Evolutionary conservation across 2,329 filamentous ascomycete species (phyloP), one percentile per base, ranked within the genome.

Genomic region (Aspergillus floridensis): DNA sequence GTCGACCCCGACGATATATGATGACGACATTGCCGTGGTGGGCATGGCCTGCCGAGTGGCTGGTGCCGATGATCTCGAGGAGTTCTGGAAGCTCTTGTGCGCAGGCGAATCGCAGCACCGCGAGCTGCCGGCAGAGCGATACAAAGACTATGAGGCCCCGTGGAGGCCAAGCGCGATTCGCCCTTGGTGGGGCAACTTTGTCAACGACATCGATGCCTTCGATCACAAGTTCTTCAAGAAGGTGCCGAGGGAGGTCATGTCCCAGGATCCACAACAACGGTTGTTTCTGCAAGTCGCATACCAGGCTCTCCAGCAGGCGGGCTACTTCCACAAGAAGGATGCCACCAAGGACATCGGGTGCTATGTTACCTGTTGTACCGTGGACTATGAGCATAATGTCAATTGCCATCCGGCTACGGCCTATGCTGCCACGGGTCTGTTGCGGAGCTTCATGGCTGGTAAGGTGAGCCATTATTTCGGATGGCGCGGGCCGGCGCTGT

Each of bases 311-410:
- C 69, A 76, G 52, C 61, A 67, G 44, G 65, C 71, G 4, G 72
- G 70, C 1, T 73, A 75, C 54, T 72, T 72, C 53, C 49, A 59
- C 5, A 55, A 19, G 2, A 21, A 58, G 1, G 24, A 53, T 11
- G 24, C 35, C 5, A 46, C 49, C 5, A 73, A 71, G 2, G 68
- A 74, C 10, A 70, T 79, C 1, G 80, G 79, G 2, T 71, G 68
- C 19, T 81, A 75, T 49, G 62, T 81, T 1, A 78, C 78, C 6
- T 56, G 66, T 4, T 69, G 70, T 29, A 63, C 60, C 0, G 64
- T 60, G 1, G 78, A 82, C 53, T 81, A 82, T 59, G 73, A 80
- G 19, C 50, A 74, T 38, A 80, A 81, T 53, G 62, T 79, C 1
- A 70, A 70, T 1, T 73, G 71, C 31, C 67, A 80, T 38, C 48